Base-by-base conservation (phyloP, 352 stramenopile species). In the Chrysophaeum taylorii region DNA sequence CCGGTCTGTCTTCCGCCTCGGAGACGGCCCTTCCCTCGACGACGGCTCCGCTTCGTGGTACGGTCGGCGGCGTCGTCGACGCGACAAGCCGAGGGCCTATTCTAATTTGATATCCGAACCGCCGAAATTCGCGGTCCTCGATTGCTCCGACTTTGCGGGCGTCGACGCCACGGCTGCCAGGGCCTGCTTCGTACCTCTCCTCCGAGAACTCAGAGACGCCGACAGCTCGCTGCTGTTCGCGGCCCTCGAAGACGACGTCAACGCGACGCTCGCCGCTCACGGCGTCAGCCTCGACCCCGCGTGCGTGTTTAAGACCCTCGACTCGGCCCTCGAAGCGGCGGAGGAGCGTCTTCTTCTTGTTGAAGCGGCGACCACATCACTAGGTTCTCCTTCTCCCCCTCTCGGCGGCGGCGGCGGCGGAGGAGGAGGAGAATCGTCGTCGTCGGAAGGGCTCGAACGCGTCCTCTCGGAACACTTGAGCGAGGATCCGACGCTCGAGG, bases 131-230 rank as follows among this genome's bases (percentile, higher is more conserved):
- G 35, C 45, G 2, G 35, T 66, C 31, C 2, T 66, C 31, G 4
- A 66, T 25, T 16, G 2, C 14, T 5, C 2, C 33, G 35, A 45
- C 33, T 48, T 41, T 36, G 35, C 36, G 31, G 57, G 57, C 5
- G 31, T 66, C 12, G 57, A 66, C 57, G 57, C 57, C 12, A 66
- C 57, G 57, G 31, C 57, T 2, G 57, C 33, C 12, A 31, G 57
- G 16, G 31, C 57, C 33, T 66, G 57, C 57, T 66, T 66, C 57
- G 14, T 45, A 18, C 57, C 31, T 16, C 27, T 66, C 33, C 31
- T 31, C 5, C 31, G 12, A 7, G 9, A 2, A 2, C 57, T 66
- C 2, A 27, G 18, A 12, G 7, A 23, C 7, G 2, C 2, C 2
- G 9, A 25, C 12, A 14, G 33, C 4, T n/a, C 7, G 5, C 18